These are phyloP conservation scores for Takakia lepidozioides DNA, from an alignment of 225 moss, liverwort and hornwort genomes.

Conservation along the genomic window DNA sequence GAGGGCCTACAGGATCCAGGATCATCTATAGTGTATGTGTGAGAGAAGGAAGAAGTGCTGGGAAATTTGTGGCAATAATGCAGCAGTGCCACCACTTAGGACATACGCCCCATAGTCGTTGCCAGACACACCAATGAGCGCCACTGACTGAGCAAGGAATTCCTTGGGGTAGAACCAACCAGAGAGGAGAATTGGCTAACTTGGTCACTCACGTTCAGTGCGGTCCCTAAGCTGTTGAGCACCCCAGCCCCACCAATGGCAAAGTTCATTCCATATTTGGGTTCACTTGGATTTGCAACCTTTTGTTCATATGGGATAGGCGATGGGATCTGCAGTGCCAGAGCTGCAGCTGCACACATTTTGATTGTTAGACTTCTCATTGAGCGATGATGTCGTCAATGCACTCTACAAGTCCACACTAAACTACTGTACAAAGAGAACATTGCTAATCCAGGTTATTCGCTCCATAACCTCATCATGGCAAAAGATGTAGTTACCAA, in stretches of 20 bases:
- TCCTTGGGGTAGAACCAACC: slow-evolving; percentile 22
- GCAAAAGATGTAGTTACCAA: no score
- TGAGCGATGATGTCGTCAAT: no score
- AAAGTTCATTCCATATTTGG: slow-evolving; percentile 52
- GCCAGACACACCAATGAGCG: slow-evolving; percentile 39
- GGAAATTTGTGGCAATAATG: slow-evolving; percentile 31
- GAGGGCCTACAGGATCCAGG: no score
- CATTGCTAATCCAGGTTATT: no score
- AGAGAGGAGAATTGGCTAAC: slow-evolving; percentile 30
- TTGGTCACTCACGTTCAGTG: slow-evolving; percentile 31
- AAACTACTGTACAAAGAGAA: no score
- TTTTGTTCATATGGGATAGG: slow-evolving; percentile 35
- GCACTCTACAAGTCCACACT: no score
- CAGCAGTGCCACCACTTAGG: slow-evolving; percentile 21
- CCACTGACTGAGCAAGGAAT: slow-evolving; percentile 31
- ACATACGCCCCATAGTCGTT: slow-evolving; percentile 40
- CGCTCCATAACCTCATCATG: no score
- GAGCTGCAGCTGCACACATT: slow-evolving; percentile 25
- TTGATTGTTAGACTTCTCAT: no score
- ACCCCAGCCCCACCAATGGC: slow-evolving; percentile 44
- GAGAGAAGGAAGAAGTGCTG: no score
- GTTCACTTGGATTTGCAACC: slow-evolving; percentile 28
- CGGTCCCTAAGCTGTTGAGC: slow-evolving; percentile 27
- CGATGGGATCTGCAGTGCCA: slow-evolving; percentile 19
- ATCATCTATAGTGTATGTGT: no score